Evolutionary conservation across 2,329 filamentous ascomycete genomes (phyloP).

Genomic region (Claviceps paspali): DNA sequence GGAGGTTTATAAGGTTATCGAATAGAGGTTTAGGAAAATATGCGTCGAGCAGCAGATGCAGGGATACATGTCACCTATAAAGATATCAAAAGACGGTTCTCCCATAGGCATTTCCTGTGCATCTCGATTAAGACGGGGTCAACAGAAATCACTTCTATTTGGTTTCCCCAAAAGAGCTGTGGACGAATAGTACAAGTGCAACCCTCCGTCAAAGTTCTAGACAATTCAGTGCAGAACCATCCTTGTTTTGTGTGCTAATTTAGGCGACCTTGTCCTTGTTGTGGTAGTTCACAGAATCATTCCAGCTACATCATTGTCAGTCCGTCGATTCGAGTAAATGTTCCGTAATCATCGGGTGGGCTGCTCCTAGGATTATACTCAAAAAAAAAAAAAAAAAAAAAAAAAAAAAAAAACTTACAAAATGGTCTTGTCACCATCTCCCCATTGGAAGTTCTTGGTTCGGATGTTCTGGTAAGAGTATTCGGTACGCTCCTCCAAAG

Average conservation of each 20-base stretch:
- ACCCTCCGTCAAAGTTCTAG: too few relatives aligned
- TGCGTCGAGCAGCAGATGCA: neutral
- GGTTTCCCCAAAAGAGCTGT: neutral
- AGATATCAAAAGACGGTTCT: neutral
- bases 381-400: too few relatives aligned
- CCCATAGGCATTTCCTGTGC: neutral
- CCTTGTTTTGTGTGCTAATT: constrained; percentile 9
- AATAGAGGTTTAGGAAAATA: neutral
- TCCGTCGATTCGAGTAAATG: too few relatives aligned
- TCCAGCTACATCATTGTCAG: constrained; percentile 52
- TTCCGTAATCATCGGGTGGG: too few relatives aligned
- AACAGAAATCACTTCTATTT: neutral
- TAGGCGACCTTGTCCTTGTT: constrained; percentile 63
- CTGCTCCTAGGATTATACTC: too few relatives aligned
- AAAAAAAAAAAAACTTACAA: constrained; percentile 25
- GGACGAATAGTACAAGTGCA: neutral
- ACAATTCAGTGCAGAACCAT: neutral
- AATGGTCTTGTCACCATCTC: constrained; percentile 70
- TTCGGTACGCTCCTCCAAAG: constrained; percentile 79
- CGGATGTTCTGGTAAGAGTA: constrained; percentile 98
- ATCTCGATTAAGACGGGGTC: neutral
- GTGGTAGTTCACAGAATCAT: constrained; percentile 90
- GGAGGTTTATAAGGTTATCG: too few relatives aligned
- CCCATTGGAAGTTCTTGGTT: constrained; percentile 89
- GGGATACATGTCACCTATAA: neutral